A percentile compares a stretch with the other conserved stretches of the same genome.
These are phyloP conservation scores for Ustilago hordei DNA, from an alignment of 1,284 basidiomycete species.

Conservation along the genomic window DNA sequence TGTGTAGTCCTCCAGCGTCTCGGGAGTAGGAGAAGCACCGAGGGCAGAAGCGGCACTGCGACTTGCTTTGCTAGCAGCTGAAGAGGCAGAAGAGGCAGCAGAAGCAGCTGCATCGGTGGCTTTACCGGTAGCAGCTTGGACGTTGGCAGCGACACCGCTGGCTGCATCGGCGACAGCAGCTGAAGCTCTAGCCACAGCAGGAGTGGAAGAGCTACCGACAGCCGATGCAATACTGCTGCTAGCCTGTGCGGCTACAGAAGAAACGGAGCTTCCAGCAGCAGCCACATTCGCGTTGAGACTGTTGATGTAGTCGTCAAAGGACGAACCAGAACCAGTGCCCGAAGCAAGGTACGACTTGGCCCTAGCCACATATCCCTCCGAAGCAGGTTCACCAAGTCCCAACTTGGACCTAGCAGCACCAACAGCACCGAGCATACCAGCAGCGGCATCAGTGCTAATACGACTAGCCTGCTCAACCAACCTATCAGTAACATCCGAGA, in stretches of 20 bases:
- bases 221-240: constrained; percentile 31
- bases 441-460: constrained; percentile 51
- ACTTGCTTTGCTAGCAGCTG: constrained; percentile 17
- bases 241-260: constrained; percentile 28
- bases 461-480: constrained; percentile 46
- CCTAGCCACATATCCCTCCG: constrained; percentile 38
- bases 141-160: constrained; percentile 20
- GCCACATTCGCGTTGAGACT: constrained; percentile 23
- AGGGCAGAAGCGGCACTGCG: constrained; percentile 37
- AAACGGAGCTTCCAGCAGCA: constrained; percentile 19
- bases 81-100: constrained; percentile 27
- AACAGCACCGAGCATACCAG: constrained; percentile 51
- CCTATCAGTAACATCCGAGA: constrained; percentile 48
- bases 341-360: constrained; percentile 40
- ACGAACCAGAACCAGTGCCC: constrained; percentile 29
- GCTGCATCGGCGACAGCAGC: constrained; percentile 17
- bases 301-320: constrained; percentile 38
- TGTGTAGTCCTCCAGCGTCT: constrained; percentile 22
- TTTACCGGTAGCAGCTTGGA: constrained; percentile 16
- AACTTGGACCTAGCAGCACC: constrained; percentile 44
- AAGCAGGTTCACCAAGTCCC: constrained; percentile 30
- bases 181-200: constrained; percentile 17
- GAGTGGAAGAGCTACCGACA: constrained; percentile 21
- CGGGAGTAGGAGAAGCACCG: constrained; percentile 34
- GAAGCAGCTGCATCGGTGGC: constrained; percentile 18